Evolutionary conservation across 805 yeast species (phyloP), one percentile per base, ranked within the genome.

Genomic region (Saturnispora saitoi): DNA sequence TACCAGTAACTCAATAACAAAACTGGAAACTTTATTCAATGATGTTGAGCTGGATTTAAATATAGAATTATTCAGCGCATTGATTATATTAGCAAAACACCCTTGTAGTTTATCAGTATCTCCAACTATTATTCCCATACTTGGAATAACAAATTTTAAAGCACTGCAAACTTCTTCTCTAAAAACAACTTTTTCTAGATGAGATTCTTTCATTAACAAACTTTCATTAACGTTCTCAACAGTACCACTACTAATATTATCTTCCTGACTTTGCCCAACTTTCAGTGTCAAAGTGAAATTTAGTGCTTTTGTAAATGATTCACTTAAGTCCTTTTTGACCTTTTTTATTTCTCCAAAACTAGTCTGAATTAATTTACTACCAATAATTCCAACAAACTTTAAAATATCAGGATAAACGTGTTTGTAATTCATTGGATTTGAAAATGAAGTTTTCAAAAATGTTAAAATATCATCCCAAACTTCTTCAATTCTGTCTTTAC

Each of bases 401-500:
- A 90, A 64, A 4, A 83, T 54, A 32, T 71, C 72, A 3, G 86
- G 74, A 37, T 80, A 64, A 1, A 83, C 59, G 2, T 62, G 61
- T 47, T 71, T 73, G 60, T 77, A 86, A 4, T 66, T 56, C 5
- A 68, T 56, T 15, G 73, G 63, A 54, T 78, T 76, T 3, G 74
- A 62, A 29, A 72, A 55, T 0, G 80, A 75, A 4, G 81, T 88
- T 53, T 73, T 81, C 54, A 86, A 68, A 54, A 86, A 89, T 2
- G 62, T 61, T 24, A 77, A 66, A 31, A 82, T 67, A 20, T 73
- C 76, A 9, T 63, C 62, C 81, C 89, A 91, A 17, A 89, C 74
- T 50, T 91, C 98, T 51, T 84, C 89, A 43, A 88, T 69, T 0
- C 86, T 79, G 56, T 88, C 95, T 52, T 74, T 75, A 11, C 42